These are phyloP conservation scores for Dissophora ornata DNA, from an alignment of 192 early-diverging fungal genomes.

Conservation along the genomic window DNA sequence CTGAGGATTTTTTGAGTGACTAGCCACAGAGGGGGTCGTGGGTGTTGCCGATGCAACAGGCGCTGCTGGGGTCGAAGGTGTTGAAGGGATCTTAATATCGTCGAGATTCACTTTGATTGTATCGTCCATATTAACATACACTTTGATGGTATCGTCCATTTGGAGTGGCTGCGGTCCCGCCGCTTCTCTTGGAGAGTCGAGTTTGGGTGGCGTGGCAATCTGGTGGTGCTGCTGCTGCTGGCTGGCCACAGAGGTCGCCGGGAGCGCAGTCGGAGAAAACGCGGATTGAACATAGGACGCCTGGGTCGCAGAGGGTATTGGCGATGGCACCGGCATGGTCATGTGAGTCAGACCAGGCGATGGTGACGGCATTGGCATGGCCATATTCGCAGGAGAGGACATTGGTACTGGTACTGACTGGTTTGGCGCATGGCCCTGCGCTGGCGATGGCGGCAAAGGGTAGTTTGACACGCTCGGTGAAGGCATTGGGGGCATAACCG, in stretches of 20 bases:
- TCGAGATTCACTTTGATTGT: slow-evolving; percentile 39
- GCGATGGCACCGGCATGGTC: slow-evolving; percentile 20
- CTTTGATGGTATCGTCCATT: slow-evolving; percentile 7
- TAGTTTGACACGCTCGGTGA: slow-evolving; percentile 20
- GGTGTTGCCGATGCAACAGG: not conserved
- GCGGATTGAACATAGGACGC: too few species aligned
- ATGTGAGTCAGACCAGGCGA: slow-evolving; percentile 6
- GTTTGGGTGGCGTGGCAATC: not conserved
- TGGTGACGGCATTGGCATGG: slow-evolving; percentile 16
- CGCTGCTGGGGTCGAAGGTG: slow-evolving; percentile 5
- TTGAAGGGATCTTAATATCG: slow-evolving; percentile 26
- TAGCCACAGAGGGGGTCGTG: not conserved
- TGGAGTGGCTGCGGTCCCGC: not conserved
- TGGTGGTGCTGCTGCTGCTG: slow-evolving; percentile 26
- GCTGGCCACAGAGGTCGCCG: slow-evolving; percentile 10
- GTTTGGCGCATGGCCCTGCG: not conserved
- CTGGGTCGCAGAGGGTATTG: not conserved
- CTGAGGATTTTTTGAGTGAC: slow-evolving; percentile 33
- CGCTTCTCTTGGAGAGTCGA: not conserved
- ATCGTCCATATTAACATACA: slow-evolving; percentile 12
- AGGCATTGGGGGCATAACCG: slow-evolving; percentile 27
- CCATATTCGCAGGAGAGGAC: not conserved
- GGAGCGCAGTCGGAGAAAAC: not conserved
- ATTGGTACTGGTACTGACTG: not conserved
- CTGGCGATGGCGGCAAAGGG: slow-evolving; percentile 34